Evolutionary conservation across 495 filamentous ascomycete genomes (phyloP), one percentile per base, ranked within the genome.

Genomic region (Lophiostoma macrostomum): DNA sequence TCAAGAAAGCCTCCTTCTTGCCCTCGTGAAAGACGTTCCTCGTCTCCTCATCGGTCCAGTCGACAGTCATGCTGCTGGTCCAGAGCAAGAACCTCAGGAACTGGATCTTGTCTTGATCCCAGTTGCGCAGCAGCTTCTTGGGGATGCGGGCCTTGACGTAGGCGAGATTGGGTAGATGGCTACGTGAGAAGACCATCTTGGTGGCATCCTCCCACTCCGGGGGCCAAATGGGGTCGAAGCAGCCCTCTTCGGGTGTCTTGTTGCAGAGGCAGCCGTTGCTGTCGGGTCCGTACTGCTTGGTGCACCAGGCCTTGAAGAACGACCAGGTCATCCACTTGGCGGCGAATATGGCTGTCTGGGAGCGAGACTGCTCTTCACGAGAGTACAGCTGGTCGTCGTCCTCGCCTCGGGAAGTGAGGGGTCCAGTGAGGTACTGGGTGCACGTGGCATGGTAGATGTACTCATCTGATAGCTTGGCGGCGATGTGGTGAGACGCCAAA

Each of bases 271-370:
- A 61, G 14, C 57, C 57, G 10, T 30, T 49, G 1, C 10, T 31
- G 11, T 44, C 52, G n/a, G n/a, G n/a, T n/a, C n/a, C n/a, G 7
- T 29, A 61, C 5, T 27, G 30, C 47, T 53, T 51, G 3, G 19
- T 42, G 12, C 52, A 12, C 20, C 25, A 56, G 4, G 13, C 3
- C 30, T 57, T 28, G 45, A 61, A 57, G 48, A 38, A 57, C 1
- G 46, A 14, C 58, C 58, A 61, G 11, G 53, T 61, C 58, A 61
- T 56, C 46, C 45, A 61, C 37, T 38, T 50, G 12, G 2, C 14
- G 1, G 52, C 40, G 32, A 61, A 61, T 16, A 61, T 44, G 12
- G 34, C 39, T 8, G 52, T 47, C 30, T 61, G 58, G 23, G 40
- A 11, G n/a, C 20, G 14, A 3, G 45, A 44, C 25, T 47, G 40